These are phyloP conservation scores for Terana coerulea DNA, from an alignment of 768 basidiomycete genomes.

Conservation along the genomic window DNA sequence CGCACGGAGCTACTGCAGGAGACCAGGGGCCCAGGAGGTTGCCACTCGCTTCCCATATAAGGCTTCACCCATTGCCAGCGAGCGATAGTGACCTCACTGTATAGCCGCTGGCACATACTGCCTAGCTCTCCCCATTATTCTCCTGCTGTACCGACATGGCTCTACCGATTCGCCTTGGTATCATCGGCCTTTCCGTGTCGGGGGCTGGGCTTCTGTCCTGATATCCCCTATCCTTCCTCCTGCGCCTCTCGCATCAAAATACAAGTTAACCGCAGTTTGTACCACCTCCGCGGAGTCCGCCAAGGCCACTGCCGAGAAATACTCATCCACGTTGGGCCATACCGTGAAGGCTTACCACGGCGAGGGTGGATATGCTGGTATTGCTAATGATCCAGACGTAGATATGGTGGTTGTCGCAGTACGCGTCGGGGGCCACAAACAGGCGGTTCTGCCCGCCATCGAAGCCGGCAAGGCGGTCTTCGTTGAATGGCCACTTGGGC, in stretches of 20 bases:
- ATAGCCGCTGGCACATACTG: too few species aligned
- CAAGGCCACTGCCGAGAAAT: constrained; percentile 27
- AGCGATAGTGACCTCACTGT: too few species aligned
- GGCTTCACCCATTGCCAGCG: too few species aligned
- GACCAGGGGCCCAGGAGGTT: too few species aligned
- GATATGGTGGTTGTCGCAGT: constrained; percentile 35
- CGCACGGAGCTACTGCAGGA: too few species aligned
- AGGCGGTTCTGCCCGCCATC: constrained; percentile 29
- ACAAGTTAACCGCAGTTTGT: constrained; percentile 31
- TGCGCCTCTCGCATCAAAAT: constrained; percentile 12
- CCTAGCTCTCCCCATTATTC: too few species aligned
- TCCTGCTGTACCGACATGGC: too few species aligned
- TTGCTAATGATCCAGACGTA: constrained; percentile 34
- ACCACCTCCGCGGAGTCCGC: constrained; percentile 31
- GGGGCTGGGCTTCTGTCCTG: background rate
- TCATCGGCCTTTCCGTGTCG: constrained; percentile 6
- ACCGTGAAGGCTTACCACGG: constrained; percentile 33
- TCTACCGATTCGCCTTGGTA: constrained; percentile 32
- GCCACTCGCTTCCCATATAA: too few species aligned
- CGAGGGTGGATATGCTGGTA: constrained; percentile 10
- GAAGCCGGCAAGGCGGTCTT: constrained; percentile 36
- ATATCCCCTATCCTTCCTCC: background rate
- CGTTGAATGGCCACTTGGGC: too few species aligned
- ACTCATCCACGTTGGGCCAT: constrained; percentile 22
- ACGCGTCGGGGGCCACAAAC: constrained; percentile 28